A percentile compares a stretch with the other conserved stretches of the same genome.
phyloP scores from a whole-genome alignment of 495 filamentous ascomycete species.

The Paragyromitra xinjiangensis region DNA sequence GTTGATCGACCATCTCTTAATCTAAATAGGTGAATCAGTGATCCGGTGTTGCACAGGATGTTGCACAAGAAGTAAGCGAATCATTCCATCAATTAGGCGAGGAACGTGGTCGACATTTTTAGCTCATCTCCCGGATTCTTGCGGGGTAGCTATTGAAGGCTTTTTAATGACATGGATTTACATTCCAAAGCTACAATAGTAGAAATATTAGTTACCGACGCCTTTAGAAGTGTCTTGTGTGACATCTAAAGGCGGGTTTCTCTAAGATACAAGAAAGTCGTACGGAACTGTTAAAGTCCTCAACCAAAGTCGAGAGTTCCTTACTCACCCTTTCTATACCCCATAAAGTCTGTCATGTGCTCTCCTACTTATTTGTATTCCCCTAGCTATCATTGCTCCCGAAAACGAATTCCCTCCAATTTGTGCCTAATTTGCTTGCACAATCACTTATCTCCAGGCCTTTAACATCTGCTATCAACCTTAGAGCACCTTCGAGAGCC shows the following conservation, averaged over 20 bases:
- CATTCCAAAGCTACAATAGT: not conserved
- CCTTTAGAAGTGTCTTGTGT: not conserved
- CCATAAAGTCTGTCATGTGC: not conserved
- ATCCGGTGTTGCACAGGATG: slow-evolving; percentile 15
- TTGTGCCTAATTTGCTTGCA: slow-evolving; percentile 71
- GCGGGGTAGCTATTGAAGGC: slow-evolving; percentile 3
- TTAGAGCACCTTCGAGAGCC: slow-evolving; percentile 74
- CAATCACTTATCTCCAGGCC: slow-evolving; percentile 80
- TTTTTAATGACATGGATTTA: not conserved
- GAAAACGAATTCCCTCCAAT: slow-evolving; percentile 84
- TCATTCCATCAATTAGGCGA: slow-evolving; percentile 42
- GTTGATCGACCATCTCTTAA: slow-evolving; percentile 32
- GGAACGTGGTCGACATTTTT: slow-evolving; percentile 25
- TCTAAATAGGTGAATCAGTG: slow-evolving; percentile 40
- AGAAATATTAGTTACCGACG: not conserved
- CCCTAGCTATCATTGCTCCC: slow-evolving; percentile 60
- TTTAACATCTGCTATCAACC: slow-evolving; percentile 77
- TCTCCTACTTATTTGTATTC: not conserved
- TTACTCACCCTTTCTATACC: slow-evolving; percentile 7
- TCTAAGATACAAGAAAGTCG: not conserved
- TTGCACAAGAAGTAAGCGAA: slow-evolving; percentile 36
- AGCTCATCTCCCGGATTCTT: not conserved
- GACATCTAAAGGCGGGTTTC: not conserved
- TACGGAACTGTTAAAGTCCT: not conserved
- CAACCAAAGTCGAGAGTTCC: not conserved